Percentiles rank a stretch among this genome's conserved stretches.
Conservation (phyloP, 2,329 filamentous ascomycete genomes). For the Colletotrichum scovillei region DNA sequence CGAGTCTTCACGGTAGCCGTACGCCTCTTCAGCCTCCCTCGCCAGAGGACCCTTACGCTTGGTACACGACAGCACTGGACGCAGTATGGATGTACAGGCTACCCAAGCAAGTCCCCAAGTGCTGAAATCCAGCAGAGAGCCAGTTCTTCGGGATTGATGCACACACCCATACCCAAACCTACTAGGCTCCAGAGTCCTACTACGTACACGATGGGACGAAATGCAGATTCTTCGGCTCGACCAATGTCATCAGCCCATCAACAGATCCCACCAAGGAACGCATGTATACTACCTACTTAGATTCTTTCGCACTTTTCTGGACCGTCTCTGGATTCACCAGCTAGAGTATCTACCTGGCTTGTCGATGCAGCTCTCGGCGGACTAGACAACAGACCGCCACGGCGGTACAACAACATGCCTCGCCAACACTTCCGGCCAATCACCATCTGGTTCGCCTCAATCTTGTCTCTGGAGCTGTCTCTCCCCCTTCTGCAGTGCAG, state of each 20-base stretch:
- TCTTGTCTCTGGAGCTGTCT: slow-evolving; percentile 17
- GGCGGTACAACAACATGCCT: slow-evolving; percentile 24
- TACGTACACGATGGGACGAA: slow-evolving; percentile 20
- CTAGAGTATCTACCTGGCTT: slow-evolving; percentile 3
- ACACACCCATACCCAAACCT: not conserved
- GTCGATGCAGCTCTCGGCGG: slow-evolving; percentile 29
- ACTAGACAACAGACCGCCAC: slow-evolving; percentile 23
- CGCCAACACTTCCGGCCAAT: slow-evolving; percentile 6
- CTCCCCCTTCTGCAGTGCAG: slow-evolving; percentile 15
- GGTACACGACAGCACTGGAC: not conserved
- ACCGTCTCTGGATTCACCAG: slow-evolving; percentile 9
- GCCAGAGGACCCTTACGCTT: not conserved
- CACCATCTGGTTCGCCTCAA: slow-evolving; percentile 18
- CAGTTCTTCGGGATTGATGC: slow-evolving; percentile 4
- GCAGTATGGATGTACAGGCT: not conserved
- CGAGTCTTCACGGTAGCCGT: not conserved
- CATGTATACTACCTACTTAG: not conserved
- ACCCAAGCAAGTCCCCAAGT: not conserved
- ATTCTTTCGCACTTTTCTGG: not conserved
- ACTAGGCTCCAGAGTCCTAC: not conserved
- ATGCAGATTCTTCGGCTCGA: slow-evolving; percentile 29
- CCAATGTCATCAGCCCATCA: not conserved
- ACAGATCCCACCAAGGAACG: not conserved
- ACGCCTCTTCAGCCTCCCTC: not conserved
- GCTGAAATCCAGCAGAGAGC: not conserved